phyloP scores from a whole-genome alignment of 305 asterid genomes.

The Rubia balearica region DNA sequence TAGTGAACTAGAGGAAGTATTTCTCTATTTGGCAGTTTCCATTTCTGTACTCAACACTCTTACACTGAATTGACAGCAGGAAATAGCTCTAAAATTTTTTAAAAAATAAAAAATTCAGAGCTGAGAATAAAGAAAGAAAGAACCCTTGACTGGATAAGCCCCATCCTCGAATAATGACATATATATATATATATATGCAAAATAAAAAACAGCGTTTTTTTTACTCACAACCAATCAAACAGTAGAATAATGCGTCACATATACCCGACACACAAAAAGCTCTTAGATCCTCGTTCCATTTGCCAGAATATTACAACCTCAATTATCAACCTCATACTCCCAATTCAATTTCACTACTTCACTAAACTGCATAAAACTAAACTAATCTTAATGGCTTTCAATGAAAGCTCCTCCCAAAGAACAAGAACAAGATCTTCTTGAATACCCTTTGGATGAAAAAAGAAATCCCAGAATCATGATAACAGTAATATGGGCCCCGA shows the following conservation, averaged over 20 bases:
- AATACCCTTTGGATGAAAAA: not conserved
- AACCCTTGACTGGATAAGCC: slow-evolving; percentile 12
- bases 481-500: not conserved
- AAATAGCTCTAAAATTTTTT: not conserved
- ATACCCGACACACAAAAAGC: not conserved
- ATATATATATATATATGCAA: not conserved
- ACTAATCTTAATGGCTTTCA: too few relatives aligned
- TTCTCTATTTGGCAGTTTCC: not conserved
- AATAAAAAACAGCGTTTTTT: not conserved
- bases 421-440: too few relatives aligned
- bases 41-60: not conserved
- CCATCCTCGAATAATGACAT: not conserved
- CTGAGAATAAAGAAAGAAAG: not conserved
- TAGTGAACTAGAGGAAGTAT: too few relatives aligned
- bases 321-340: not conserved
- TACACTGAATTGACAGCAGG: not conserved
- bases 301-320: not conserved
- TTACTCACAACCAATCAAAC: not conserved
- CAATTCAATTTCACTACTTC: not conserved
- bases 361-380: not conserved
- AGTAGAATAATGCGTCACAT: slow-evolving; percentile 5
- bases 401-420: too few relatives aligned
- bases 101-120: not conserved
- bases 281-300: not conserved
- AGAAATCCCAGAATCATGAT: not conserved